A percentile compares a stretch with the other conserved stretches of the same genome.
Conservation (phyloP, 2,329 filamentous ascomycete genomes). For the Talaromyces sp. region DNA sequence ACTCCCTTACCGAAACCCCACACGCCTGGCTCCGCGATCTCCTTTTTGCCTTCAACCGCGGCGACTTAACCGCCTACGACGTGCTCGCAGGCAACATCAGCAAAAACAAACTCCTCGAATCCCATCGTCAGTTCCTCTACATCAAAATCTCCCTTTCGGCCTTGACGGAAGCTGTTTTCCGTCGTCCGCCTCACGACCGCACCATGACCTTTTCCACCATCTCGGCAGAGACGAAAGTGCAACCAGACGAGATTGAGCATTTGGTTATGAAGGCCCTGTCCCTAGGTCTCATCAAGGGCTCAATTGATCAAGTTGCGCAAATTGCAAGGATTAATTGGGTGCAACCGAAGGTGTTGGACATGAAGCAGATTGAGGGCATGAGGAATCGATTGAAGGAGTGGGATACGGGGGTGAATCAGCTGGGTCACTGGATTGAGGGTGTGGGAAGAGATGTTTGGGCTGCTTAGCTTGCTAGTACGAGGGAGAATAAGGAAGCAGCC, state of each 20-base stretch:
- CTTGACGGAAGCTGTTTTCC: slow-evolving; percentile 93
- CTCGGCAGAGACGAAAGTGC: slow-evolving; percentile 85
- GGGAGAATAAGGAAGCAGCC: background rate
- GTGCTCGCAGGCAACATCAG: slow-evolving; percentile 74
- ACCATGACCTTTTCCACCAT: slow-evolving; percentile 90
- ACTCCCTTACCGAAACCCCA: slow-evolving; percentile 69
- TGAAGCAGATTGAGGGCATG: slow-evolving; percentile 93
- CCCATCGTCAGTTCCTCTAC: slow-evolving; percentile 79
- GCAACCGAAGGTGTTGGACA: slow-evolving; percentile 94
- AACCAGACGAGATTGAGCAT: slow-evolving; percentile 89
- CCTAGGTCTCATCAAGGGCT: slow-evolving; percentile 80
- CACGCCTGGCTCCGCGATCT: slow-evolving; percentile 89
- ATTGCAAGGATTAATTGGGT: slow-evolving; percentile 98
- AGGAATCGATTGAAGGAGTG: slow-evolving; percentile 81
- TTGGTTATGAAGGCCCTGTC: slow-evolving; percentile 99
- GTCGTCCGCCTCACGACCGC: slow-evolving; percentile 89
- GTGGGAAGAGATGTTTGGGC: slow-evolving; percentile 96
- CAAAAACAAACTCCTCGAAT: slow-evolving; percentile 72
- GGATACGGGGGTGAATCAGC: slow-evolving; percentile 91
- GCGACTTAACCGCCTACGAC: slow-evolving; percentile 84
- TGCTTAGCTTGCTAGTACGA: slow-evolving; percentile 49
- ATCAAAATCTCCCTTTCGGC: slow-evolving; percentile 98
- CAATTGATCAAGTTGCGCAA: slow-evolving; percentile 93
- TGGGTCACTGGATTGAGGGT: slow-evolving; percentile 95
- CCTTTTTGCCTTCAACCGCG: slow-evolving; percentile 96